A percentile compares a stretch with the other conserved stretches of the same genome.
Conservation (phyloP, 2,329 filamentous ascomycete genomes). For the Ophiostoma piceae region DNA sequence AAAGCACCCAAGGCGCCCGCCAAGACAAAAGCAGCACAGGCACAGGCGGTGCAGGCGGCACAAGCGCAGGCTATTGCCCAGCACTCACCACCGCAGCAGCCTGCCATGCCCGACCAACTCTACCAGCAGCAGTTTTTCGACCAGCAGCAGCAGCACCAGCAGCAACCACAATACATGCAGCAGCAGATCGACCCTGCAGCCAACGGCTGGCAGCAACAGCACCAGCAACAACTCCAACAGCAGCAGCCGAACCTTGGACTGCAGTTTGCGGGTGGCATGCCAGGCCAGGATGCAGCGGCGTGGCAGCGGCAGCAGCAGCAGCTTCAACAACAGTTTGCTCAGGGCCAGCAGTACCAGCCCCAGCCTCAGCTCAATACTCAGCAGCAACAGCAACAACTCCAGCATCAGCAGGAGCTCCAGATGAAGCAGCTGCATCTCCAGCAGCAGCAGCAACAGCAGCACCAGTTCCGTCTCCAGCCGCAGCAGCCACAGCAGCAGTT, state of each 20-base stretch:
- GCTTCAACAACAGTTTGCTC: constrained; percentile 15
- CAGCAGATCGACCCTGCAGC: constrained; percentile 13
- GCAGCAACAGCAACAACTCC: neutral
- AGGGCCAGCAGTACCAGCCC: neutral
- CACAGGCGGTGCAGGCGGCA: neutral
- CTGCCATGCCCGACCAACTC: constrained; percentile 2
- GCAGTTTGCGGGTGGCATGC: neutral
- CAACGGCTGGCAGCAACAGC: constrained; percentile 19
- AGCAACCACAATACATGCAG: neutral
- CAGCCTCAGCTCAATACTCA: too few species aligned
- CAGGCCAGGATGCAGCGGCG: neutral
- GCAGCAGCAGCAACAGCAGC: constrained; percentile 18
- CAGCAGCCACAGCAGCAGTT: neutral
- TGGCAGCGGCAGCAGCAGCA: constrained; percentile 14
- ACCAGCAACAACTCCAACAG: neutral
- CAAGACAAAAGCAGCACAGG: neutral
- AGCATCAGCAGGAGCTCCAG: constrained; percentile 8
- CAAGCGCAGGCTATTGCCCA: neutral
- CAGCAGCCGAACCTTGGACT: constrained; percentile 1
- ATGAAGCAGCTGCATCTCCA: constrained; percentile 21
- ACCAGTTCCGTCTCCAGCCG: constrained; percentile 11
- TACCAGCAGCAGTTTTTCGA: constrained; percentile 20
- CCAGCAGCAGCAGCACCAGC: constrained; percentile 17
- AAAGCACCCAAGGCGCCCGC: constrained; percentile 14
- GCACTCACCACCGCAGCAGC: constrained; percentile 12